Evolutionary conservation across 2,329 filamentous ascomycete species (phyloP), one percentile per base, ranked within the genome.

Genomic region (Trichoderma lentiforme): DNA sequence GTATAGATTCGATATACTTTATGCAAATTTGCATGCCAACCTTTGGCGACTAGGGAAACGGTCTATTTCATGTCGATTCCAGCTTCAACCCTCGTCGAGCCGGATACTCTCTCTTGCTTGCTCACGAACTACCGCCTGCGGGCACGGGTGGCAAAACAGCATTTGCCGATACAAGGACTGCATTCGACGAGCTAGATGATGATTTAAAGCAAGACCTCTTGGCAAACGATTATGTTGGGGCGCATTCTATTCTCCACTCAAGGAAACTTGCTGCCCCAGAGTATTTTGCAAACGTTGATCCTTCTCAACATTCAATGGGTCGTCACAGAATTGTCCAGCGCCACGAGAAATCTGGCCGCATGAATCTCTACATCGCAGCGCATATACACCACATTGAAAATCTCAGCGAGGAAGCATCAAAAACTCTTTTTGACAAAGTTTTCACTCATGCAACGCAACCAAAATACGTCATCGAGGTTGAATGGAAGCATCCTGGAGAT

Each of bases 61-160:
- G 77, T 2, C 80, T 88, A 14, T 89, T 86, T 78, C 87, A 89
- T 73, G 84, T 84, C 14, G 87, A 89, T 77, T 86, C 83, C 21
- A 84, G 83, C 26, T 89, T 87, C 80, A 88, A 89, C 74, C 85
- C 86, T 8, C 84, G 84, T 3, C 83, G 87, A 28, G 85, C 86
- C 0, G 83, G 82, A 2, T 87, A 84, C 78, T 88, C 84, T 8
- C 80, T 89, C 12, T 81, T 89, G 0, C 81, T 83, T 5, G 86
- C 87, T 4, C 82, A 84, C 32, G 78, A 81, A 71, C 81, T 89
- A 8, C 87, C 87, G 0, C 86, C 86, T 0, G 60, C 77, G 0
- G 81, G 81, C 1, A 81, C 79, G 0, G 86, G 86, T 24, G 87
- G 86, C 26, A 82, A 84, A 62, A 89, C 86, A 2, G 84, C 85